Evolutionary conservation across 2,329 filamentous ascomycete species (phyloP).

Genomic region (Aspergillus novoparasiticus): DNA sequence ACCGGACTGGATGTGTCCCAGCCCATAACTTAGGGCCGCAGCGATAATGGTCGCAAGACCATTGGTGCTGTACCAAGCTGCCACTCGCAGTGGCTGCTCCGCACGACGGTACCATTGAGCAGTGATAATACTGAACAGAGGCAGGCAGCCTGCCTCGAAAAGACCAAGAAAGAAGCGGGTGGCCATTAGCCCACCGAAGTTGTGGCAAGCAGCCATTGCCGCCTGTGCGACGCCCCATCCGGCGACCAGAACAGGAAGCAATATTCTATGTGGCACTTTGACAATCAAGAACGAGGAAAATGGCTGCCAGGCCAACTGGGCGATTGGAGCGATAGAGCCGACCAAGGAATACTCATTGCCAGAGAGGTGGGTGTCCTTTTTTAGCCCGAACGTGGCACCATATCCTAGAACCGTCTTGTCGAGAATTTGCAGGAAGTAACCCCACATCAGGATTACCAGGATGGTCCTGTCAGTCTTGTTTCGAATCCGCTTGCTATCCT

Average conservation of each 20-base stretch:
- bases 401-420: slow-evolving; percentile 62
- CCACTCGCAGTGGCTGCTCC: slow-evolving; percentile 65
- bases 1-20: slow-evolving; percentile 55
- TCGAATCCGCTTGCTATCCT: slow-evolving; percentile 57
- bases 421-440: slow-evolving; percentile 55
- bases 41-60: slow-evolving; percentile 61
- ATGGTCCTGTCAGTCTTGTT: slow-evolving; percentile 65
- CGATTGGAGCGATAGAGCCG: slow-evolving; percentile 60
- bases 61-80: slow-evolving; percentile 68
- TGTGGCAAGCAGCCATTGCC: slow-evolving; percentile 51
- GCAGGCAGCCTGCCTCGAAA: slow-evolving; percentile 55
- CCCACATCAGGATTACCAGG: slow-evolving; percentile 51
- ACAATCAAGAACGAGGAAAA: slow-evolving; percentile 64
- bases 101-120: slow-evolving; percentile 51
- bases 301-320: slow-evolving; percentile 63
- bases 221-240: slow-evolving; percentile 55
- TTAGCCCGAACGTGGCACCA: slow-evolving; percentile 59
- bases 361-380: slow-evolving; percentile 52
- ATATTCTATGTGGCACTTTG: slow-evolving; percentile 60
- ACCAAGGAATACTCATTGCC: slow-evolving; percentile 61
- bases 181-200: slow-evolving; percentile 49
- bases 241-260: slow-evolving; percentile 56
- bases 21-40: slow-evolving; percentile 58
- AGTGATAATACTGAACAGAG: slow-evolving; percentile 49
- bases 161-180: slow-evolving; percentile 57